Evolutionary conservation across 768 basidiomycete genomes (phyloP).

Genomic region (Gloeopeniophorella convolvens): DNA sequence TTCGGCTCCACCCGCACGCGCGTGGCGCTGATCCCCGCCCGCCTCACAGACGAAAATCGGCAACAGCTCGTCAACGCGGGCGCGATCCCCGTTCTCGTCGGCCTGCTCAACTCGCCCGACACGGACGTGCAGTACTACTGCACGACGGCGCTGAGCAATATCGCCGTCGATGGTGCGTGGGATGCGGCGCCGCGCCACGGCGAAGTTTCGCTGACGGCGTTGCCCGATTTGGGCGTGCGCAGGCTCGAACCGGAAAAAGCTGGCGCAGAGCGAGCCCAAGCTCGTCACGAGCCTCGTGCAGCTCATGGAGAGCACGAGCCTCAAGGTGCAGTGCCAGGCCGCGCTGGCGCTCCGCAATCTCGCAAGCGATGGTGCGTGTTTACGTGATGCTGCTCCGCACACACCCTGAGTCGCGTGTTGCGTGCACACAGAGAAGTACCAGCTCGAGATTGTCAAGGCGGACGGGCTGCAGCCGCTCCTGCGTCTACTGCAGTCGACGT

Average conservation of each 20-base stretch:
- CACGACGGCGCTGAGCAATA: constrained; percentile 96
- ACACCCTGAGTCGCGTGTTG: neutral
- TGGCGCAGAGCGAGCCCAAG: constrained; percentile 90
- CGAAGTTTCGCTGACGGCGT: constrained; percentile 2
- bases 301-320: constrained; percentile 94
- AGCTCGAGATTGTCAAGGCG: constrained; percentile 94
- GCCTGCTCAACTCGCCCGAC: constrained; percentile 88
- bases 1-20: neutral
- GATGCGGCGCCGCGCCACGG: neutral
- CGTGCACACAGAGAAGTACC: constrained; percentile 93
- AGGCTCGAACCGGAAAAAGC: constrained; percentile 88
- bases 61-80: constrained; percentile 98
- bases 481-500: constrained; percentile 92
- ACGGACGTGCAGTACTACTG: constrained; percentile 99
- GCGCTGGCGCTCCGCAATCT: constrained; percentile 94
- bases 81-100: constrained; percentile 95
- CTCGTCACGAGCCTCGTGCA: constrained; percentile 89
- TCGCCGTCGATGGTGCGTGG: constrained; percentile 84
- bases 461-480: constrained; percentile 89
- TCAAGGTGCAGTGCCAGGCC: constrained; percentile 99
- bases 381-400: neutral
- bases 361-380: constrained; percentile 81
- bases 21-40: neutral
- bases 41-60: constrained; percentile 83
- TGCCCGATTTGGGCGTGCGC: neutral